phyloP scores from a whole-genome alignment of 108 stramenopile species.

The Stephanodiscus minutulus region DNA sequence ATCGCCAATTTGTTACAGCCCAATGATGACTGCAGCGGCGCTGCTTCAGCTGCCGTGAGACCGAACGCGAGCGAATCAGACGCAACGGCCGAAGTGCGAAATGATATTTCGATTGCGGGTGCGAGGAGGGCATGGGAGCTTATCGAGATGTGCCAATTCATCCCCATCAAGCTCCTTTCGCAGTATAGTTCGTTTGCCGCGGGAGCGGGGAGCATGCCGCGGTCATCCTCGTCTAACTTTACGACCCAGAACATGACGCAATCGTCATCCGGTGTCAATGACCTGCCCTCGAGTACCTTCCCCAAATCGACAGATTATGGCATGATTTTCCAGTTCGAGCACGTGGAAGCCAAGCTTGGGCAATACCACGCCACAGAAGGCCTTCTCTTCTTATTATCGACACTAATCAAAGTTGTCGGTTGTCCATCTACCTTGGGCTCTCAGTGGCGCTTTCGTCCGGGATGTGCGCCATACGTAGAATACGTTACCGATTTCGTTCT shows the following conservation, averaged over 20 bases:
- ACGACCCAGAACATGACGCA: neutral
- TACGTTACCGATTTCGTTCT: slow-evolving; percentile 75
- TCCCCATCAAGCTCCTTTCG: slow-evolving; percentile 67
- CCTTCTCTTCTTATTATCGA: slow-evolving; percentile 66
- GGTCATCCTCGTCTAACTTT: slow-evolving; percentile 11
- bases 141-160: slow-evolving; percentile 67
- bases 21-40: slow-evolving; percentile 14
- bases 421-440: slow-evolving; percentile 73
- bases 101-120: slow-evolving; percentile 22
- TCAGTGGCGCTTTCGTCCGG: slow-evolving; percentile 69
- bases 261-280: neutral
- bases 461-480: slow-evolving; percentile 82
- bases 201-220: slow-evolving; percentile 19
- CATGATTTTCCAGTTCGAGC: slow-evolving; percentile 79
- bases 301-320: slow-evolving; percentile 59
- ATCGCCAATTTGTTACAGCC: slow-evolving; percentile 71
- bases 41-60: slow-evolving; percentile 36
- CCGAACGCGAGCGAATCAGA: neutral
- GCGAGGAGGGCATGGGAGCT: slow-evolving; percentile 73
- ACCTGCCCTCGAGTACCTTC: slow-evolving; percentile 31
- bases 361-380: slow-evolving; percentile 81
- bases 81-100: neutral
- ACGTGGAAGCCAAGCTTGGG: slow-evolving; percentile 70
- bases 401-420: slow-evolving; percentile 63
- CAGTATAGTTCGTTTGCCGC: slow-evolving; percentile 54